phyloP scores from a whole-genome alignment of 2,329 filamentous ascomycete genomes.

The Penicillium aurantiogriseum region DNA sequence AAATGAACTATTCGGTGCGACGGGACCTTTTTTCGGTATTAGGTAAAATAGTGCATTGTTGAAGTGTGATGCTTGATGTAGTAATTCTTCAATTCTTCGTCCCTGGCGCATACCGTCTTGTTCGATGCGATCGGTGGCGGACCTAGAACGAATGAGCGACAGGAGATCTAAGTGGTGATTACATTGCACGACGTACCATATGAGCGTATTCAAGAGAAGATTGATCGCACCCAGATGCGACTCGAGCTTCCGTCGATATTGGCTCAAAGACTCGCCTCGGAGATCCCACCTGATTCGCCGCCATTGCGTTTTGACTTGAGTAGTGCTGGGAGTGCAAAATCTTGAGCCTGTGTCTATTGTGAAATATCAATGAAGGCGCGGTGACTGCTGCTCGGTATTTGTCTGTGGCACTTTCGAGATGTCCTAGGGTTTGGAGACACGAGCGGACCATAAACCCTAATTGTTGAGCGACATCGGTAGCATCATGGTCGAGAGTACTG shows the following conservation, averaged over 20 bases:
- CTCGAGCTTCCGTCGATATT: slow-evolving; percentile 6
- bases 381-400: neutral
- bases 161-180: too few relatives aligned
- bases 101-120: neutral
- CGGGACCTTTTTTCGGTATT: neutral
- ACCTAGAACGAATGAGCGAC: neutral
- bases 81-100: neutral
- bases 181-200: neutral
- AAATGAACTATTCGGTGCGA: neutral
- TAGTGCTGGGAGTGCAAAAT: neutral
- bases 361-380: neutral
- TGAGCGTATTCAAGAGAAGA: neutral
- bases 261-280: neutral
- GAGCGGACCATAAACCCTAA: neutral
- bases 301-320: neutral
- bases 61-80: neutral
- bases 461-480: neutral
- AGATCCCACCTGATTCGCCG: slow-evolving; percentile 2
- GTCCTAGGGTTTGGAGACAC: neutral
- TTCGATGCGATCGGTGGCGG: slow-evolving; percentile 6
- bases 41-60: neutral
- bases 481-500: neutral
- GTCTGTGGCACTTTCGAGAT: neutral
- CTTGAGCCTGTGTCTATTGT: neutral
- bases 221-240: slow-evolving; percentile 2